Evolutionary conservation across 805 yeast genomes (phyloP).

Genomic region (Barnettozyma siamensis): DNA sequence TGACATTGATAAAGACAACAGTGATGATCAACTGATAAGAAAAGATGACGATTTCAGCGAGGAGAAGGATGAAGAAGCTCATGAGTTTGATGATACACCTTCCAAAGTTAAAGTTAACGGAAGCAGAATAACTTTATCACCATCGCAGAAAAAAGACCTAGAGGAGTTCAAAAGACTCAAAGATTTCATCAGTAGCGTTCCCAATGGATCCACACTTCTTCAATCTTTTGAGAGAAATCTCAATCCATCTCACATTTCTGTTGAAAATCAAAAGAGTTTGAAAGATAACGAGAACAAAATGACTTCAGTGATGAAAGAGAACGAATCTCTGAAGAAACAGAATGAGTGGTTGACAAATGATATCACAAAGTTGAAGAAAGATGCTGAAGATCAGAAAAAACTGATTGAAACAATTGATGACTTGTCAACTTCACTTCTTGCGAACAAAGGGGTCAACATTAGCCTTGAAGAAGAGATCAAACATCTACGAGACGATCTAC

Average conservation of each 20-base stretch:
- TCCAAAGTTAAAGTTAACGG: conserved; percentile 15
- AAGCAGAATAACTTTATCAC: not conserved
- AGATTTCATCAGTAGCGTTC: conserved; percentile 7
- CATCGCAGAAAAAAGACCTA: conserved; percentile 9
- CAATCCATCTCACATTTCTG: not conserved
- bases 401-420: not conserved
- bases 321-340: not conserved
- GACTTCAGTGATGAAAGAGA: not conserved
- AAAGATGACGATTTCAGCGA: not conserved
- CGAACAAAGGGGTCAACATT: not conserved
- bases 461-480: not conserved
- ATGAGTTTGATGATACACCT: conserved; percentile 19
- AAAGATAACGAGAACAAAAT: not conserved
- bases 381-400: not conserved
- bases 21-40: not conserved
- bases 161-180: conserved; percentile 19
- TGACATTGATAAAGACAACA: conserved; percentile 7
- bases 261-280: not conserved
- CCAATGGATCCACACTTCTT: conserved; percentile 12
- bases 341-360: not conserved
- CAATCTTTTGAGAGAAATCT: conserved; percentile 1
- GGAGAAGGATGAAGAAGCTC: not conserved
- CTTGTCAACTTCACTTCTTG: not conserved
- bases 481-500: conserved; percentile 4
- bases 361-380: not conserved